Evolutionary conservation across 176 grass and related monocot genomes (phyloP).

Genomic region (Aegilops speltoides): DNA sequence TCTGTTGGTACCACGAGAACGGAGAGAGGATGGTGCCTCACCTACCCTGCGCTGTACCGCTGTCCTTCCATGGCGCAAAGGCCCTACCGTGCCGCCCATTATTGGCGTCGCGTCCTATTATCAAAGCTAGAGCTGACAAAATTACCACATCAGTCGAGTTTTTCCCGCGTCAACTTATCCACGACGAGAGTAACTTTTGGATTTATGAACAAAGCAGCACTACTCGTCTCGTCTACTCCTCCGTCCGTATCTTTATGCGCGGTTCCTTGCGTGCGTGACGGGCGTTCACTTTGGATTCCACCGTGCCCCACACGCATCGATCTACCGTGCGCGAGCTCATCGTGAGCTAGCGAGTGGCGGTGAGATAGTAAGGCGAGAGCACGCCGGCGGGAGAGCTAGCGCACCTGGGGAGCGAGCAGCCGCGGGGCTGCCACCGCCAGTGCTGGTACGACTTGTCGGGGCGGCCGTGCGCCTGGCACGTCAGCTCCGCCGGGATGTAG

Average conservation of each 20-base stretch:
- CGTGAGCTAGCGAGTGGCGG: neutral
- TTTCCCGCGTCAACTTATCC: neutral
- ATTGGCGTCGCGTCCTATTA: neutral
- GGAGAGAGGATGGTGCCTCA: neutral
- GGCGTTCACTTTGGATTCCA: neutral
- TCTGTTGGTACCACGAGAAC: neutral
- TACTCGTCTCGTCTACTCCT: neutral
- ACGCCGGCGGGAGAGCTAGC: neutral
- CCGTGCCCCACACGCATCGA: neutral
- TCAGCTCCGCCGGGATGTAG: constrained; percentile 83
- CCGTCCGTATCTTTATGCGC: neutral
- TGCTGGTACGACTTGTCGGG: constrained; percentile 72
- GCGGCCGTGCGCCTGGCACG: constrained; percentile 81
- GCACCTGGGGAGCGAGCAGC: constrained; percentile 80
- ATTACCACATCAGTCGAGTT: neutral
- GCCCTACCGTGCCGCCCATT: neutral
- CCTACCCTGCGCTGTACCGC: neutral
- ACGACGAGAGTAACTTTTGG: neutral
- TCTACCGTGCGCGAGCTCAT: neutral
- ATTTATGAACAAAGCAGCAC: neutral
- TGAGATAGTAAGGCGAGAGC: neutral
- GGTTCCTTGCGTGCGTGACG: constrained; percentile 9
- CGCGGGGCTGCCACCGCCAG: constrained; percentile 81
- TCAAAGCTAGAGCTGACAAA: neutral
- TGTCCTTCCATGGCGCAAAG: neutral